phyloP scores from a whole-genome alignment of 2,329 filamentous ascomycete species.

The Meredithiella fracta region DNA sequence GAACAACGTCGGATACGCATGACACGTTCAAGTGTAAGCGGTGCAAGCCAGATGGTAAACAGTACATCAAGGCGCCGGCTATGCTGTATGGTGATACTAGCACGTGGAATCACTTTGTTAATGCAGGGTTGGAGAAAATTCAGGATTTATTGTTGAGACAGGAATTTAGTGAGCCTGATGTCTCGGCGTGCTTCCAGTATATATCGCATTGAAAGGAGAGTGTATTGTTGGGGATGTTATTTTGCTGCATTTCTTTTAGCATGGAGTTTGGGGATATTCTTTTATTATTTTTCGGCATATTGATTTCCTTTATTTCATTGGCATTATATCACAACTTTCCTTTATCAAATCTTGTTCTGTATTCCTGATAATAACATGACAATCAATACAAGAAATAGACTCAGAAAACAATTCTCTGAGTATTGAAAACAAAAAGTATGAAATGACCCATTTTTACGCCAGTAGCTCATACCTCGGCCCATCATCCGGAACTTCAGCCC shows the following conservation, averaged over 20 bases:
- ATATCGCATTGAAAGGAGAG: conserved; percentile 55
- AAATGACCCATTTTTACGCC: no score
- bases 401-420: no score
- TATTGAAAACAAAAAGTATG: no score
- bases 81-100: conserved; percentile 97
- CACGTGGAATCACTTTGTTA: conserved; percentile 97
- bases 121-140: conserved; percentile 57
- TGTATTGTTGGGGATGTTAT: not conserved
- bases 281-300: no score
- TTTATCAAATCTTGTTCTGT: not conserved
- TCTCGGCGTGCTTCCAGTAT: conserved; percentile 95
- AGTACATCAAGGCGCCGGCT: conserved; percentile 77
- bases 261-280: not conserved
- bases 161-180: conserved; percentile 59
- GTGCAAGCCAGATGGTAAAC: conserved; percentile 73
- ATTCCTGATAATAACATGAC: not conserved
- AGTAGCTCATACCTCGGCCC: conserved; percentile 6
- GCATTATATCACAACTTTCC: no score
- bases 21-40: conserved; percentile 98
- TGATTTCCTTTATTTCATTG: not conserved
- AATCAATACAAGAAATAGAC: no score
- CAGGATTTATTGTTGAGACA: conserved; percentile 84
- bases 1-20: conserved; percentile 83
- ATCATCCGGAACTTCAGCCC: conserved; percentile 6
- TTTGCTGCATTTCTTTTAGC: not conserved